These are phyloP conservation scores for Nannizzia gypsea DNA, from an alignment of 2,329 filamentous ascomycete genomes.

Conservation along the genomic window DNA sequence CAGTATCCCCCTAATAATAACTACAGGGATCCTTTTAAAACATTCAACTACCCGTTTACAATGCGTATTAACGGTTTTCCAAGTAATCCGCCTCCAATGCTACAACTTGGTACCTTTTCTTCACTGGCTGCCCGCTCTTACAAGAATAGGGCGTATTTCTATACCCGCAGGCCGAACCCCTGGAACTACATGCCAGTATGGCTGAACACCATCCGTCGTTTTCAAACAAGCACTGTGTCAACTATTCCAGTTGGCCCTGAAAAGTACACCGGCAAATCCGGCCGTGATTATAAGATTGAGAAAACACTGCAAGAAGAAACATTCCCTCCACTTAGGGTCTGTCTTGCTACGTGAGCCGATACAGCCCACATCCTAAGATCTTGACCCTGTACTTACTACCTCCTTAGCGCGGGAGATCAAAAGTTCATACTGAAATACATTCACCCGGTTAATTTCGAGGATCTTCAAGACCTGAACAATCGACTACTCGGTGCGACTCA, in stretches of 20 bases:
- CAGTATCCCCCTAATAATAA: too few species aligned
- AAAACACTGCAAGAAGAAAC: too few species aligned
- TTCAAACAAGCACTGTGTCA: not conserved
- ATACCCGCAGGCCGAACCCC: not conserved
- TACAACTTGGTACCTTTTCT: not conserved
- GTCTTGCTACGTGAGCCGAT: too few species aligned
- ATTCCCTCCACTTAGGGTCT: too few species aligned
- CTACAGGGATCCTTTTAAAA: too few species aligned
- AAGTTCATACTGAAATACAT: conserved; percentile 16
- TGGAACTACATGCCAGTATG: not conserved
- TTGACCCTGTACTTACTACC: too few species aligned
- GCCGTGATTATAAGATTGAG: not conserved
- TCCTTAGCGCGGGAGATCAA: not conserved
- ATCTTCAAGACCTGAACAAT: not conserved
- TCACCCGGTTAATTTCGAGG: not conserved
- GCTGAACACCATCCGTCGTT: too few species aligned
- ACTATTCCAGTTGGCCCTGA: not conserved
- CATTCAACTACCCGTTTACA: too few species aligned
- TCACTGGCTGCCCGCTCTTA: not conserved
- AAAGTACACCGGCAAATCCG: not conserved
- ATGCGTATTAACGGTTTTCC: too few species aligned
- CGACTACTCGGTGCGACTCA: not conserved
- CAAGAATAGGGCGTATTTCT: not conserved
- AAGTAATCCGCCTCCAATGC: too few species aligned
- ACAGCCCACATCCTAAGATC: too few species aligned